phyloP scores from a whole-genome alignment of 2,329 filamentous ascomycete species.

The Helotiales sp. region DNA sequence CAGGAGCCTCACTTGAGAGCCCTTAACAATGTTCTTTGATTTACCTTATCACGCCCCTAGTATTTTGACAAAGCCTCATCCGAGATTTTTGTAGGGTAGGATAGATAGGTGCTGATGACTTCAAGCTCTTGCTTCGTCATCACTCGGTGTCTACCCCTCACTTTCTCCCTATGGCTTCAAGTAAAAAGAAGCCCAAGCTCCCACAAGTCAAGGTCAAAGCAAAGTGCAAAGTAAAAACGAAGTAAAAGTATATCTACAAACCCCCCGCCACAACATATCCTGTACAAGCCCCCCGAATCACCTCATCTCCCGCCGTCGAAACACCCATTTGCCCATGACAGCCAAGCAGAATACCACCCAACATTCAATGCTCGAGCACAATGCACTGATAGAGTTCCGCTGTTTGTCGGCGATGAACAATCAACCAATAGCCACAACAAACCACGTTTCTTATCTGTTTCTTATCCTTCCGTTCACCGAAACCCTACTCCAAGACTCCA shows the following conservation, averaged over 20 bases:
- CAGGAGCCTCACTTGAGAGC: background rate
- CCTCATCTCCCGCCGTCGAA: constrained; percentile 8
- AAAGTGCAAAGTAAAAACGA: background rate
- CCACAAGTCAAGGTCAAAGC: background rate
- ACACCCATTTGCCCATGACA: background rate
- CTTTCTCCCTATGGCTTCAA: background rate
- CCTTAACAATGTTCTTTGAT: too few relatives aligned
- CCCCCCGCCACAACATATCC: background rate
- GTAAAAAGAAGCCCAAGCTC: background rate
- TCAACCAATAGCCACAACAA: background rate
- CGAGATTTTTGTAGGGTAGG: too few relatives aligned
- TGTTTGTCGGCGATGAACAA: background rate
- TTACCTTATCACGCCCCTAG: too few relatives aligned
- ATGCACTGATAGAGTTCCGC: background rate
- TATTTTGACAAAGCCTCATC: too few relatives aligned
- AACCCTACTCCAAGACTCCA: background rate
- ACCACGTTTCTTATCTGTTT: constrained; percentile 12
- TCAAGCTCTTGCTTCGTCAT: background rate
- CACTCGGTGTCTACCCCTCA: too few relatives aligned
- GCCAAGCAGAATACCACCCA: background rate
- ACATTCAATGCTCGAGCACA: background rate
- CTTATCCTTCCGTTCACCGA: background rate
- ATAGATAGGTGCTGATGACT: background rate
- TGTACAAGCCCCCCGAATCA: background rate
- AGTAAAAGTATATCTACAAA: background rate